These are phyloP conservation scores for Hanseniaspora lindneri DNA, from an alignment of 805 yeast species.

Conservation along the genomic window DNA sequence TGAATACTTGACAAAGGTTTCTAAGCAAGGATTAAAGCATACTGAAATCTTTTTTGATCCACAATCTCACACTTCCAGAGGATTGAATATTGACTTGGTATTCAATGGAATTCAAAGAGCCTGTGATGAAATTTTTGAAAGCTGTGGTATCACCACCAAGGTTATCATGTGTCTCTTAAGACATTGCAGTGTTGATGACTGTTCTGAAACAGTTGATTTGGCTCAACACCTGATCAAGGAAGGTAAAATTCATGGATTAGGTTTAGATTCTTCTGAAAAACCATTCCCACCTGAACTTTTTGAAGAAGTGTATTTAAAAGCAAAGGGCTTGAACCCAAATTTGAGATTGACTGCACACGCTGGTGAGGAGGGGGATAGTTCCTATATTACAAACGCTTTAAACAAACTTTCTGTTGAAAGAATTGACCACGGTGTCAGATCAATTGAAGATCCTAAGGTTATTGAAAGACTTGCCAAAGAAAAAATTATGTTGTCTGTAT, in stretches of 20 bases:
- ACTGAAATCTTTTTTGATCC: slow-evolving; percentile 77
- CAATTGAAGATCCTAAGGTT: slow-evolving; percentile 42
- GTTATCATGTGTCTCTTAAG: slow-evolving; percentile 73
- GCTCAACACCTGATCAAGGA: slow-evolving; percentile 41
- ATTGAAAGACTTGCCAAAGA: slow-evolving; percentile 45
- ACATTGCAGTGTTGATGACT: slow-evolving; percentile 53
- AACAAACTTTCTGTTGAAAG: slow-evolving; percentile 51
- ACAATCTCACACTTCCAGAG: slow-evolving; percentile 68
- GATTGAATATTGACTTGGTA: slow-evolving; percentile 46
- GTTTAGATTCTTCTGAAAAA: slow-evolving; percentile 69
- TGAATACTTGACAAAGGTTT: slow-evolving; percentile 53
- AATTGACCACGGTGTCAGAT: slow-evolving; percentile 71
- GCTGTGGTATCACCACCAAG: slow-evolving; percentile 53
- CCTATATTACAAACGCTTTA: slow-evolving; percentile 48
- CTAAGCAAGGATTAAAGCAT: slow-evolving; percentile 49
- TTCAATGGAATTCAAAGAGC: slow-evolving; percentile 59
- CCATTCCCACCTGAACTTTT: slow-evolving; percentile 68
- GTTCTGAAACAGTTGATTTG: slow-evolving; percentile 43
- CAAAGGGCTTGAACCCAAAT: slow-evolving; percentile 39
- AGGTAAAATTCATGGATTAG: slow-evolving; percentile 62
- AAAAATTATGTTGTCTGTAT: slow-evolving; percentile 51
- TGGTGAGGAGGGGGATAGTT: slow-evolving; percentile 78
- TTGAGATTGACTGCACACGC: slow-evolving; percentile 73
- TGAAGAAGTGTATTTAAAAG: slow-evolving; percentile 45
- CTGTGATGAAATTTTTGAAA: slow-evolving; percentile 42